Base-by-base conservation (phyloP, 1,139 yeast species). In the Spathaspora sp. region DNA sequence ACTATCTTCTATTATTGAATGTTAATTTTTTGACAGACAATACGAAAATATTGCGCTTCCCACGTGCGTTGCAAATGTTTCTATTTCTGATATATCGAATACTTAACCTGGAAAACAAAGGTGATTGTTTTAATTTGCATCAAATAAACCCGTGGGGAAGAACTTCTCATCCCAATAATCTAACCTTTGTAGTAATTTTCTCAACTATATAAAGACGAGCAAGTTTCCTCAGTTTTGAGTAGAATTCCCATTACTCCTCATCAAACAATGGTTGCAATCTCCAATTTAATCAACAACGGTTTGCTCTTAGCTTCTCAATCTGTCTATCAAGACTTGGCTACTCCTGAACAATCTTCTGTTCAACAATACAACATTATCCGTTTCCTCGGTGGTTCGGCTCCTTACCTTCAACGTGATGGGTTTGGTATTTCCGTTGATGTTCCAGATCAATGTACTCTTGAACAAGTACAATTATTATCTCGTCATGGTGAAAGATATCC, bases 401-500 rank as follows among this genome's bases (percentile, higher is more conserved):
- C 82, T 1, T 78, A 75, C 51, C 57, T 70, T 20, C 76, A 72
- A 48, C 62, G 68, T 42, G 66, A 68, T 8, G 81, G 81, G 0
- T 68, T 58, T 49, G 82, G 82, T 15, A 73, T 78, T 38, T 65
- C 70, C 20, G 70, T 76, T 31, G 72, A 64, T 25, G 56, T 67
- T 39, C 89, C 90, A 8, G 68, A 60, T 3, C 71, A 72, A 42
- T 80, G 88, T 58, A 60, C 67, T 8, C 70, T 84, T 42, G 83
- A 82, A 50, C 89, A 83, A 60, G 87, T 84, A n/a, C 83, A 81
- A 52, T 64, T 81, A 50, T 65, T 81, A 43, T 72, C 78, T 48
- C 77, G 93, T 59, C 93, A 86, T 56, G 93, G 91, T n/a, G 90
- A 84, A 58, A 69, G 93, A 56, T 86, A 72, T 59, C 89, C 89